Evolutionary conservation across 176 grass and related monocot genomes (phyloP), one percentile per base, ranked within the genome.

Genomic region (Pharus latifolius): DNA sequence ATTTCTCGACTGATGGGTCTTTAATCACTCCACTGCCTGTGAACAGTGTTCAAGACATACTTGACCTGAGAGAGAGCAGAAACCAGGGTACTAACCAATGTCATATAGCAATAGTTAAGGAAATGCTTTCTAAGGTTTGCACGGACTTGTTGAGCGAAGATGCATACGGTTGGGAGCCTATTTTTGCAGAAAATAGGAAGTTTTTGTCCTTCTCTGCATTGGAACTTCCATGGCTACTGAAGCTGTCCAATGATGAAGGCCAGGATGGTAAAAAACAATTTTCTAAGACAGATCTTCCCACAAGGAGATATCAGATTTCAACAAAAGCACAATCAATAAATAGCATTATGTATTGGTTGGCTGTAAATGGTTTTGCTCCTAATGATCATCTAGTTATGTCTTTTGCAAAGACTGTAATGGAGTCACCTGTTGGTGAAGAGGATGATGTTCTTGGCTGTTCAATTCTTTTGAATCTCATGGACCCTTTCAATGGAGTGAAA

Each of bases 401-500:
- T 67, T 80, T 97, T 56, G 94, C 94, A 44, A 87, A 87, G 45
- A 85, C 74, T 60, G 59, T 92, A 57, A 85, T 97, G 89, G 74
- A 89, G 33, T 66, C 78, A 59, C 94, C 86, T 34, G 75, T 80
- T 68, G 74, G 81, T 52, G 89, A 90, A 83, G 94, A 90, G 57
- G 58, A 79, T 74, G 87, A 92, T 73, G 57, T 82, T 62, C 70
- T 90, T 76, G 71, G 80, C 45, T 92, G 87, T 49, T 90, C 82
- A 6, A 81, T 92, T 82, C 72, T 97, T 76, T 57, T 97, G 45
- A 97, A 97, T 88, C 87, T 97, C 62, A 44, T 85, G 72, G 89
- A 97, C 78, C 89, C 89, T 87, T 83, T 97, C 61, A 80, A 79
- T 38, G 94, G 94, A 63, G 94, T 97, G 25, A 77, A 84, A 57